Evolutionary conservation across 257 asterid species (phyloP).

Genomic region (Jasminum sambac): DNA sequence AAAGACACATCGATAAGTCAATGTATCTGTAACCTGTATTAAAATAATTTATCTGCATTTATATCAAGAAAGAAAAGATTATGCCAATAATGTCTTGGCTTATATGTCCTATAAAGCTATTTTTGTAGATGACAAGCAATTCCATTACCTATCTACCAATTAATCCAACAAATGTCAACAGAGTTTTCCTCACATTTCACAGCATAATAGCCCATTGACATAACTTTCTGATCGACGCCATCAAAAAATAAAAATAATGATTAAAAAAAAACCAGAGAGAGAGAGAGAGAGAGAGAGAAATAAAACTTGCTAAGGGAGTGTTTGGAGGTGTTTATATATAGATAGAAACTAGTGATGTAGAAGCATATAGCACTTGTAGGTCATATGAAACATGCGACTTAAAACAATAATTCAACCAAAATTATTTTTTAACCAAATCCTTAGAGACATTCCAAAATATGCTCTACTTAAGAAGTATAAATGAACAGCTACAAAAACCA

Average conservation of each 20-base stretch:
- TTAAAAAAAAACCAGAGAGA: too few species aligned
- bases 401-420: too few species aligned
- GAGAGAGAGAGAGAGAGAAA: too few species aligned
- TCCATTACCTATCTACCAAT: slow-evolving; percentile 1
- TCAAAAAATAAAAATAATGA: too few species aligned
- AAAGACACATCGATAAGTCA: slow-evolving; percentile 7
- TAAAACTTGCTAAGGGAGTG: too few species aligned
- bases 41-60: slow-evolving; percentile 12
- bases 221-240: background rate
- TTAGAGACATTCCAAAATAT: too few species aligned
- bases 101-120: slow-evolving; percentile 9
- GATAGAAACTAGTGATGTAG: too few species aligned
- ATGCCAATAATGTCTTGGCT: background rate
- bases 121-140: slow-evolving; percentile 5
- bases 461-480: background rate
- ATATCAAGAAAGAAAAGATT: slow-evolving; percentile 1
- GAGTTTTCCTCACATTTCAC: background rate
- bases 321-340: too few species aligned
- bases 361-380: too few species aligned
- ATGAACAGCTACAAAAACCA: background rate
- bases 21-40: background rate
- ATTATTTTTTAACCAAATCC: too few species aligned
- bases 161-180: slow-evolving; percentile 9
- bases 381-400: too few species aligned
- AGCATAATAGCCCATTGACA: background rate